These are phyloP conservation scores for Fomitiporia mediterranea DNA, from an alignment of 1,284 basidiomycete species.

Conservation along the genomic window DNA sequence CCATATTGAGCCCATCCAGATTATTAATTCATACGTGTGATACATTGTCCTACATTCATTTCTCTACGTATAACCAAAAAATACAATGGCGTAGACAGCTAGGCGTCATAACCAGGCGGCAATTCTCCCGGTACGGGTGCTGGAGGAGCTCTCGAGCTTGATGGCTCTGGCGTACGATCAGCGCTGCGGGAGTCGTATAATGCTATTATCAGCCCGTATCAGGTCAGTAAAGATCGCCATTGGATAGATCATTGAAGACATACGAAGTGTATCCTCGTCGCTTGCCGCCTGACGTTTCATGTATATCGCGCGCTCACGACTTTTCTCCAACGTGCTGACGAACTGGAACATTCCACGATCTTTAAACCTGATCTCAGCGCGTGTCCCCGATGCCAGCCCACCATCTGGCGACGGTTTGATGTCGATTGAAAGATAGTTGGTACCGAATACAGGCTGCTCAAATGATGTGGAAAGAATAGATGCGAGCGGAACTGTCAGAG, in stretches of 20 bases:
- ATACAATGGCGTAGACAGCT: neutral
- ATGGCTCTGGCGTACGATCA: slow-evolving; percentile 15
- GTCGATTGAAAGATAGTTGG: slow-evolving; percentile 63
- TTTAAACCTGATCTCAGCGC: slow-evolving; percentile 60
- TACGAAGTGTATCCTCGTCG: slow-evolving; percentile 40
- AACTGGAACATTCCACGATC: slow-evolving; percentile 70
- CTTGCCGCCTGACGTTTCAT: slow-evolving; percentile 58
- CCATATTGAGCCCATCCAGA: slow-evolving; percentile 56
- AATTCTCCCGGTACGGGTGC: slow-evolving; percentile 6
- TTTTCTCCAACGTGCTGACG: slow-evolving; percentile 65
- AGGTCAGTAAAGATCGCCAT: neutral
- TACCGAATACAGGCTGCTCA: slow-evolving; percentile 66
- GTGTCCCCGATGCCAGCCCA: slow-evolving; percentile 58
- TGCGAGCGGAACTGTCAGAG: slow-evolving; percentile 54
- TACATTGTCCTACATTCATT: neutral
- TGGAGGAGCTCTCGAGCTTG: slow-evolving; percentile 5
- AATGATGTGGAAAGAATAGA: slow-evolving; percentile 64
- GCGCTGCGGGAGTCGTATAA: slow-evolving; percentile 17
- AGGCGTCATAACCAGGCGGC: slow-evolving; percentile 19
- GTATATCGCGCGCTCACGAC: slow-evolving; percentile 66
- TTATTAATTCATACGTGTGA: neutral
- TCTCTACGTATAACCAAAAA: neutral
- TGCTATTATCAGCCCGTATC: neutral
- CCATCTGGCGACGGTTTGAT: slow-evolving; percentile 62
- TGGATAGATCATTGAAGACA: neutral